Evolutionary conservation across 495 filamentous ascomycete species (phyloP), one percentile per base, ranked within the genome.

Genomic region (Penicillium lagena): DNA sequence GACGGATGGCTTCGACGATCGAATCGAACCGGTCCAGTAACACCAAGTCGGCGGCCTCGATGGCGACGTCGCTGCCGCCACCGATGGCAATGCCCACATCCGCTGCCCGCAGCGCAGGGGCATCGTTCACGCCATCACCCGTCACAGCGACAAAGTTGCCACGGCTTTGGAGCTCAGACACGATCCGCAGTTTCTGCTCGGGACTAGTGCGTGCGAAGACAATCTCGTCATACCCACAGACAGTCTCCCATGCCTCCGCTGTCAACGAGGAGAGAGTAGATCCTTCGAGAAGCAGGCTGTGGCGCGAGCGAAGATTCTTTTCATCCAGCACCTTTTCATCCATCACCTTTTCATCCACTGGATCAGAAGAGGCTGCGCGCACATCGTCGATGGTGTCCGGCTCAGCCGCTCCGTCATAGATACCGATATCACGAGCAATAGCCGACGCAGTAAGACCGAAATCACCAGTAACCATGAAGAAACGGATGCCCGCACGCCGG

Each of bases 21-120:
- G 78, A 82, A 14, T 75, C 72, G 49, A 90, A 88, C 0, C 70
- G 73, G 29, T 86, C 84, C 2, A 88, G 68, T 7, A 97, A 78
- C 12, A 96, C 87, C 4, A 96, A 78, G 54, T 94, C 86, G 9
- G 91, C 88, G 7, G 91, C 91, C 66, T 96, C 93, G 78, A 68
- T 78, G 12, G 78, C 78, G 2, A 81, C 75, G 35, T 81, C 78
- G 17, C 73, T 76, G 22, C 72, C 68, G 10, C 68, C 71, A 28
- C 77, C 81, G 64, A 86, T 80, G 4, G 82, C 81, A 45, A 87
- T 77, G 40, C 83, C 83, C 6, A 86, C 76, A 52, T 87, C 78
- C 15, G 83, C 79, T 27, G 73, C 67, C 40, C 80, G 79, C 34
- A 87, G 65, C 28, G 80, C 79, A 7, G 82, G 82, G 8, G 81